These are phyloP conservation scores for Yamadazyma buinensis DNA, from an alignment of 1,139 yeast genomes.

Conservation along the genomic window DNA sequence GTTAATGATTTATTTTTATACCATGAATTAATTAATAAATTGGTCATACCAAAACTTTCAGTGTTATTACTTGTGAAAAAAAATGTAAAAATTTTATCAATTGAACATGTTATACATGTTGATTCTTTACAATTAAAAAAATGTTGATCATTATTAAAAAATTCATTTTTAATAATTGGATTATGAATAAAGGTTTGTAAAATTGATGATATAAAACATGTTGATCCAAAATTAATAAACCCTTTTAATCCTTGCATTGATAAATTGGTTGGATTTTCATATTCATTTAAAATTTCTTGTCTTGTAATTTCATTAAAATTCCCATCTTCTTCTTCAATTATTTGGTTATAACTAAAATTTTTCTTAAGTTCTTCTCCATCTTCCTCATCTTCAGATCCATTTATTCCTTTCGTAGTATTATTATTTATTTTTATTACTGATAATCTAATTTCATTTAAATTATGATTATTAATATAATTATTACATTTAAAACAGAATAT, in stretches of 20 bases:
- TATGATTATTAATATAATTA: slow-evolving; percentile 61
- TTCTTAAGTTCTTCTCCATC: too few relatives aligned
- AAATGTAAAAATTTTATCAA: slow-evolving; percentile 70
- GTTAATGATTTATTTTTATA: slow-evolving; percentile 77
- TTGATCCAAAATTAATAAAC: slow-evolving; percentile 89
- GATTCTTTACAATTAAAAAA: slow-evolving; percentile 40
- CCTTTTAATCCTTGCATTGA: slow-evolving; percentile 81
- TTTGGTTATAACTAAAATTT: slow-evolving; percentile 3
- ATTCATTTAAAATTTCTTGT: slow-evolving; percentile 22
- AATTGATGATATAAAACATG: slow-evolving; percentile 92
- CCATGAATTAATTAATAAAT: slow-evolving; percentile 78
- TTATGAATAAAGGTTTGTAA: slow-evolving; percentile 85
- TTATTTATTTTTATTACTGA: slow-evolving; percentile 15
- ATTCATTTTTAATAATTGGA: slow-evolving; percentile 75
- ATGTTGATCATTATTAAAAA: slow-evolving; percentile 62
- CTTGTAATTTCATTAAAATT: background rate
- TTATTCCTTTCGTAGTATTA: slow-evolving; percentile 22
- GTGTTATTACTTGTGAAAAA: slow-evolving; percentile 53
- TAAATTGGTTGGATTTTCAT: slow-evolving; percentile 48
- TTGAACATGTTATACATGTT: slow-evolving; percentile 78
- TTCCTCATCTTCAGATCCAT: slow-evolving; percentile 6
- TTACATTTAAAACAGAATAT: slow-evolving; percentile 77
- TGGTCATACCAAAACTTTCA: slow-evolving; percentile 72
- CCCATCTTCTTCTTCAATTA: slow-evolving; percentile 3
- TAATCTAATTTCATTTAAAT: slow-evolving; percentile 49